A percentile compares a stretch with the other conserved stretches of the same genome.
phyloP scores from a whole-genome alignment of 2,329 filamentous ascomycete genomes.

The Colletotrichum sojae region DNA sequence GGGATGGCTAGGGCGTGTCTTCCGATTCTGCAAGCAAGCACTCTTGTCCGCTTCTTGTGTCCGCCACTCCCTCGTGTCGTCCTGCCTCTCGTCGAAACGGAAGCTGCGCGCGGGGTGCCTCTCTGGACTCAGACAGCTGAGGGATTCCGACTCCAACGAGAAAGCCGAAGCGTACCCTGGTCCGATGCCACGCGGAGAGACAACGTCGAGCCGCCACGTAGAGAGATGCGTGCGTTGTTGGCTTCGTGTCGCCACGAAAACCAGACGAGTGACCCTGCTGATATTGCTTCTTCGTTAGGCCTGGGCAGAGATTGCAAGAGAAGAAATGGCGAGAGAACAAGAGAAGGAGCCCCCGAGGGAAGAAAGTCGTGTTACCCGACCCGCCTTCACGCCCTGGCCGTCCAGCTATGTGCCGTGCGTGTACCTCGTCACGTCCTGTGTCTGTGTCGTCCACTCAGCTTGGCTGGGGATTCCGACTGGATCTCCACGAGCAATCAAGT shows the following conservation, averaged over 20 bases:
- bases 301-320: too few relatives aligned
- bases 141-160: not conserved
- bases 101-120: not conserved
- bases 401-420: conserved; percentile 3
- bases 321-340: too few relatives aligned
- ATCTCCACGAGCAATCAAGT: conserved; percentile 18
- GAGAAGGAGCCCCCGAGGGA: not conserved
- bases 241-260: not conserved
- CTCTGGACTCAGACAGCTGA: conserved; percentile 1
- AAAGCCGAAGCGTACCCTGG: not conserved
- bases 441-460: not conserved
- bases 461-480: conserved; percentile 14
- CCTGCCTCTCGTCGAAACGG: conserved; percentile 5
- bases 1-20: conserved; percentile 17
- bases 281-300: conserved; percentile 5
- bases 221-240: not conserved
- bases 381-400: conserved; percentile 10
- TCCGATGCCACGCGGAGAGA: not conserved
- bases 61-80: conserved; percentile 12
- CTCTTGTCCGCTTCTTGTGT: not conserved
- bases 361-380: conserved; percentile 28
- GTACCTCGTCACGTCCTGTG: conserved; percentile 3
- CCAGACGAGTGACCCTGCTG: not conserved
- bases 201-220: conserved; percentile 2
- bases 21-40: conserved; percentile 17